phyloP scores from a whole-genome alignment of 257 asterid genomes.

The Ocimum tenuiflorum region DNA sequence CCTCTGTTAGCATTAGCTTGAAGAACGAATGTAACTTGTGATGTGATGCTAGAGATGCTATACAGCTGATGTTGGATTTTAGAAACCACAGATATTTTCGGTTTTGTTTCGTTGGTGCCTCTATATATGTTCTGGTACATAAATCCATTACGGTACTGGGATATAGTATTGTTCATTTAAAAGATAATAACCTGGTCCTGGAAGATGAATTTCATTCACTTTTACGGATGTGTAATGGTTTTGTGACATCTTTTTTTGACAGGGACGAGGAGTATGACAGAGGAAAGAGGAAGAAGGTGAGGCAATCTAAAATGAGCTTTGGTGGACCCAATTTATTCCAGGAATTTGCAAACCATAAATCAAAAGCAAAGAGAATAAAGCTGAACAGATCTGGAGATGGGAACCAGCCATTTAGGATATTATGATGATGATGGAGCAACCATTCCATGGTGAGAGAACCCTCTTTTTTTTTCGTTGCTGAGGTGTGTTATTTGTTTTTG shows the following conservation, averaged over 20 bases:
- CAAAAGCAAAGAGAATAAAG: slow-evolving; percentile 39
- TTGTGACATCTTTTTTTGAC: slow-evolving; percentile 5
- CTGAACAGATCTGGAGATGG: slow-evolving; percentile 29
- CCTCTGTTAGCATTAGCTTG: too few species aligned
- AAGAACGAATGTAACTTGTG: not conserved
- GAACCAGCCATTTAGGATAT: slow-evolving; percentile 62
- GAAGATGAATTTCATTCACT: not conserved
- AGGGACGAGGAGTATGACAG: slow-evolving; percentile 96
- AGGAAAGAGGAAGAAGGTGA: slow-evolving; percentile 92
- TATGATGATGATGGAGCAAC: slow-evolving; percentile 10
- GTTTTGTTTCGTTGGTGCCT: not conserved
- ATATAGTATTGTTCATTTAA: not conserved
- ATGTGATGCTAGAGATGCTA: not conserved
- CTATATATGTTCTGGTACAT: not conserved
- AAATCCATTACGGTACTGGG: not conserved
- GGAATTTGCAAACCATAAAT: slow-evolving; percentile 46
- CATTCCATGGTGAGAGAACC: not conserved
- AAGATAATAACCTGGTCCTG: not conserved
- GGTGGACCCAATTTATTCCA: slow-evolving; percentile 77
- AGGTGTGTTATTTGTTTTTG: not conserved
- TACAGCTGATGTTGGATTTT: not conserved
- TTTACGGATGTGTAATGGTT: not conserved
- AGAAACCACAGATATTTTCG: not conserved
- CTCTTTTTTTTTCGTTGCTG: not conserved
- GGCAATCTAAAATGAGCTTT: slow-evolving; percentile 33